These are phyloP conservation scores for Taphrina pruni DNA, from an alignment of 1,139 yeast species.

Conservation along the genomic window DNA sequence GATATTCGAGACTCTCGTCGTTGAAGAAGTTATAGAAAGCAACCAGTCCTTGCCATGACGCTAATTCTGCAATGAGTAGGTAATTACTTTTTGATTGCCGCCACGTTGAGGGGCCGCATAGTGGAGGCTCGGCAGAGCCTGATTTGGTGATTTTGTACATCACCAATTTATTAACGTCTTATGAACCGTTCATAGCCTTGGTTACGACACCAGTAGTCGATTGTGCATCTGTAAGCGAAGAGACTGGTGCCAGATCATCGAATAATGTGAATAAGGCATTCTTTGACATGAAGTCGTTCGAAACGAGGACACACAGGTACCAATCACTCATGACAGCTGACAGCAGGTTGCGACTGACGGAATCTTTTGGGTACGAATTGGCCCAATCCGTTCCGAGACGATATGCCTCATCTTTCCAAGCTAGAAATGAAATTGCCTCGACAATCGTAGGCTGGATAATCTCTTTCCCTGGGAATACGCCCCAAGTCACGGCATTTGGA, in stretches of 20 bases:
- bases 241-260: conserved; percentile 24
- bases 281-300: conserved; percentile 65
- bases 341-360: conserved; percentile 56
- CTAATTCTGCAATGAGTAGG: not conserved
- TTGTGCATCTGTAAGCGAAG: not conserved
- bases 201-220: not conserved
- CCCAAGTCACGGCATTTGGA: conserved; percentile 98
- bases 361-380: conserved; percentile 54
- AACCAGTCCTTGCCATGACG: conserved; percentile 6
- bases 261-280: conserved; percentile 34
- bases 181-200: too few relatives aligned
- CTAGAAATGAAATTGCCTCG: conserved; percentile 83
- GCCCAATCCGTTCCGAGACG: conserved; percentile 84
- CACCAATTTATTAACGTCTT: too few relatives aligned
- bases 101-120: conserved; percentile 6
- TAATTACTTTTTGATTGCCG: not conserved
- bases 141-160: not conserved
- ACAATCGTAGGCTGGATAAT: conserved; percentile 91
- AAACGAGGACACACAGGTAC: conserved; percentile 85
- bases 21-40: conserved; percentile 2
- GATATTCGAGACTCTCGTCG: not conserved
- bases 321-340: conserved; percentile 62
- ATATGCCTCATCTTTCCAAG: conserved; percentile 97
- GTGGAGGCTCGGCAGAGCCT: not conserved
- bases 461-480: conserved; percentile 90